These are phyloP conservation scores for Mycena sanguinolenta DNA, from an alignment of 768 basidiomycete species.

Conservation along the genomic window DNA sequence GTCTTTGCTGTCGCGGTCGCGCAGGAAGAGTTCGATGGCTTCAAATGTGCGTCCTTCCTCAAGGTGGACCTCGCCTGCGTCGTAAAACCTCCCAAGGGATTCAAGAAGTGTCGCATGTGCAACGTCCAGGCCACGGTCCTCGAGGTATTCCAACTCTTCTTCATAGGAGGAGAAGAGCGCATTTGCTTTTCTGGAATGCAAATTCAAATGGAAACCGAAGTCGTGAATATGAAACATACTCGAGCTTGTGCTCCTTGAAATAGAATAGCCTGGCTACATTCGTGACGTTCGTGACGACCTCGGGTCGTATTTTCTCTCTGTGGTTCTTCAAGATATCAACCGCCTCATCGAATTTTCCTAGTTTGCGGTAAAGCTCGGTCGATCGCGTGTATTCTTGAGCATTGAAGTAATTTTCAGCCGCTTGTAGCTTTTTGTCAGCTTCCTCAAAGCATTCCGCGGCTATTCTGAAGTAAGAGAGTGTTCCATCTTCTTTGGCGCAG, in stretches of 20 bases:
- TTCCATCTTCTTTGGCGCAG: constrained; percentile 53
- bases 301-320: constrained; percentile 17
- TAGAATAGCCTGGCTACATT: constrained; percentile 28
- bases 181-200: constrained; percentile 56
- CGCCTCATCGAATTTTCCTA: constrained; percentile 66
- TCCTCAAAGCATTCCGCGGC: constrained; percentile 63
- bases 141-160: constrained; percentile 68
- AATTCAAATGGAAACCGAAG: neutral
- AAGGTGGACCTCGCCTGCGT: constrained; percentile 68
- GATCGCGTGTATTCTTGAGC: constrained; percentile 60
- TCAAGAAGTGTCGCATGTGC: constrained; percentile 62
- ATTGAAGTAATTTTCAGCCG: constrained; percentile 58
- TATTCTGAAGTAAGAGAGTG: constrained; percentile 52
- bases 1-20: constrained; percentile 42
- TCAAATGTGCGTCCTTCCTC: constrained; percentile 59
- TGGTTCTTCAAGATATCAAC: constrained; percentile 39
- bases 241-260: constrained; percentile 40
- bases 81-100: constrained; percentile 53
- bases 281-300: constrained; percentile 16
- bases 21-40: constrained; percentile 62
- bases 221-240: constrained; percentile 39
- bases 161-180: constrained; percentile 64
- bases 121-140: constrained; percentile 64
- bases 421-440: constrained; percentile 54
- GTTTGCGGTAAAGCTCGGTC: constrained; percentile 63